A percentile compares a stretch with the other conserved stretches of the same genome.
These are phyloP conservation scores for Pseudogymnoascus sp. DNA, from an alignment of 2,329 filamentous ascomycete species.

Conservation along the genomic window DNA sequence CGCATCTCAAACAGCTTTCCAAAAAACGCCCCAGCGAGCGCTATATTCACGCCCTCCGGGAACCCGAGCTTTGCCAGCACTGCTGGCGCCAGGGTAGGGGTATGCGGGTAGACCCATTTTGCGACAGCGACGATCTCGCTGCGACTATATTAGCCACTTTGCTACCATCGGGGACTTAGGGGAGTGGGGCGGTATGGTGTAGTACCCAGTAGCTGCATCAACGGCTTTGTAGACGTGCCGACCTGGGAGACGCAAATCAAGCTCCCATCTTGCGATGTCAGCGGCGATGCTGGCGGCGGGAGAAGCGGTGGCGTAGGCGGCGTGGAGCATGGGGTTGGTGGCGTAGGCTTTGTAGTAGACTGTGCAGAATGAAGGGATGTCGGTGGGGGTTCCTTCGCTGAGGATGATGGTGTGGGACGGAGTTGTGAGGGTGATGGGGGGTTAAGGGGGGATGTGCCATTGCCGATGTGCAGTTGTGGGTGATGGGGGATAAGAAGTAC, in stretches of 20 bases:
- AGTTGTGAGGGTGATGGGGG: background rate
- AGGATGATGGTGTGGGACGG: background rate
- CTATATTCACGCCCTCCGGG: background rate
- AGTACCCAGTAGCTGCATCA: background rate
- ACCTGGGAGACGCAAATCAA: background rate
- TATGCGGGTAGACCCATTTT: conserved; percentile 29
- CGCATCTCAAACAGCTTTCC: background rate
- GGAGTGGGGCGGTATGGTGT: background rate
- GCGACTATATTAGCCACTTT: background rate
- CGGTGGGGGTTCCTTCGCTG: background rate
- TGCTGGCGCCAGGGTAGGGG: conserved; percentile 13
- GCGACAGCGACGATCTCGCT: conserved; percentile 27
- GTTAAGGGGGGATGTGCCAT: background rate
- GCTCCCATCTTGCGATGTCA: background rate
- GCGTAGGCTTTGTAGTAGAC: conserved; percentile 11
- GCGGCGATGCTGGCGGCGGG: background rate
- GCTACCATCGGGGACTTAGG: background rate
- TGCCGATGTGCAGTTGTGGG: too few relatives aligned
- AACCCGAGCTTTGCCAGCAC: conserved; percentile 9
- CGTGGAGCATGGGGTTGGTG: conserved; percentile 10
- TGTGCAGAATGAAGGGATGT: background rate
- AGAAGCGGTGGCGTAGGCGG: background rate
- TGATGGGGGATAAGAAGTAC: background rate
- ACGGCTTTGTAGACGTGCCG: background rate
- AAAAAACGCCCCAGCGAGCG: background rate